Evolutionary conservation across 768 basidiomycete species (phyloP).

Genomic region (Trametes cinnabarina): DNA sequence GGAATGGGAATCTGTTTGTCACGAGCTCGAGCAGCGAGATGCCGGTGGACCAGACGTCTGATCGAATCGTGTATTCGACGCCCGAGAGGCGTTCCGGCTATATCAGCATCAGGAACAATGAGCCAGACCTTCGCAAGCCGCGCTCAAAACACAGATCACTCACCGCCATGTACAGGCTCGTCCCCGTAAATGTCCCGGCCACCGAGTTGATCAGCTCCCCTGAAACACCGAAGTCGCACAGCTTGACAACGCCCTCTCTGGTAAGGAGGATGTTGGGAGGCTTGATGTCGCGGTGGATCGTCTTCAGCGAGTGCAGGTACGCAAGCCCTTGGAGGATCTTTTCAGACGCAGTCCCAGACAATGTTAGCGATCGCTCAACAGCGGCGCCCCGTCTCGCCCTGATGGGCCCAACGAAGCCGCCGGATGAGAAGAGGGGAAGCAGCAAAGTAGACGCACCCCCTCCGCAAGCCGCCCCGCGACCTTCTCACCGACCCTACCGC

Average conservation of each 20-base stretch:
- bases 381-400: slow-evolving; percentile 5
- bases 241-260: slow-evolving; percentile 83
- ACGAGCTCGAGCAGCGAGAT: slow-evolving; percentile 93
- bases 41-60: slow-evolving; percentile 98
- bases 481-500: slow-evolving; percentile 78
- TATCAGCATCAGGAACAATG: slow-evolving; percentile 9
- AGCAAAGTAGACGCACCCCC: slow-evolving; percentile 58
- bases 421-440: neutral
- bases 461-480: slow-evolving; percentile 91
- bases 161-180: slow-evolving; percentile 98
- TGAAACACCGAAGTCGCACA: slow-evolving; percentile 96
- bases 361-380: slow-evolving; percentile 14
- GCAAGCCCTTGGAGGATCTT: slow-evolving; percentile 88
- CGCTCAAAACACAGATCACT: slow-evolving; percentile 34
- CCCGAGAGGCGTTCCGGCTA: slow-evolving; percentile 95
- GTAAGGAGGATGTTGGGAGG: slow-evolving; percentile 92
- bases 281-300: slow-evolving; percentile 96
- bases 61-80: slow-evolving; percentile 87
- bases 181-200: slow-evolving; percentile 96
- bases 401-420: neutral
- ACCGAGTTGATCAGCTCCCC: slow-evolving; percentile 89
- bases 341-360: slow-evolving; percentile 11
- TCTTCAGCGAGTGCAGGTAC: slow-evolving; percentile 87
- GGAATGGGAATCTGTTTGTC: slow-evolving; percentile 93
- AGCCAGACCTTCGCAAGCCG: neutral